Evolutionary conservation across 2,329 filamentous ascomycete species (phyloP).

Genomic region (Chrysoporthe deuterocubensis): DNA sequence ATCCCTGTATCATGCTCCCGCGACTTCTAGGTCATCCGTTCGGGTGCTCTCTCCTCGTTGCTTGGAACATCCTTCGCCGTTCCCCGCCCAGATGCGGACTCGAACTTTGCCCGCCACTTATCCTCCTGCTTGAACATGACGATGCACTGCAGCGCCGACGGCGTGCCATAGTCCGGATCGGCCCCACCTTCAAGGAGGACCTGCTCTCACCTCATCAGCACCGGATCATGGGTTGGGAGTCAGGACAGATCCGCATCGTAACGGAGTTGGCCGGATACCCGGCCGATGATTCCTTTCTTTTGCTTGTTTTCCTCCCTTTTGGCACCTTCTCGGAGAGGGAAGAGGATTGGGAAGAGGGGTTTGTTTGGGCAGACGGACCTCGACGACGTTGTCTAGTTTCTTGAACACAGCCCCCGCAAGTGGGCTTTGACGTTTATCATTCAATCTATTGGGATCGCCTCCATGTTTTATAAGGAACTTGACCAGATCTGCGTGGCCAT

Average conservation of each 20-base stretch:
- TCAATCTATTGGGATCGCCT: slow-evolving; percentile 69
- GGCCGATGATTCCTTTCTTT: background rate
- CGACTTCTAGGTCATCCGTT: slow-evolving; percentile 6
- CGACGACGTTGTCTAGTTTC: slow-evolving; percentile 66
- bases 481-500: slow-evolving; percentile 66
- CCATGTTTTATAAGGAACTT: slow-evolving; percentile 63
- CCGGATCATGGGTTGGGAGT: slow-evolving; percentile 15
- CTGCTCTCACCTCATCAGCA: slow-evolving; percentile 34
- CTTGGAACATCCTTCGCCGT: slow-evolving; percentile 38
- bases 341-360: background rate
- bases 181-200: slow-evolving; percentile 55
- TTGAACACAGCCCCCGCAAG: slow-evolving; percentile 77
- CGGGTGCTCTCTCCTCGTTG: slow-evolving; percentile 4
- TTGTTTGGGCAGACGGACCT: slow-evolving; percentile 41
- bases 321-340: background rate
- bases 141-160: slow-evolving; percentile 53
- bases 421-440: slow-evolving; percentile 70
- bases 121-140: slow-evolving; percentile 57
- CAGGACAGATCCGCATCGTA: background rate
- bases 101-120: slow-evolving; percentile 54
- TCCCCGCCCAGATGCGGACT: slow-evolving; percentile 51
- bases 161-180: slow-evolving; percentile 56
- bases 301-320: background rate
- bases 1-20: background rate
- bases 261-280: background rate